These are phyloP conservation scores for Candida lessepsii DNA, from an alignment of 805 yeast species.

Conservation along the genomic window DNA sequence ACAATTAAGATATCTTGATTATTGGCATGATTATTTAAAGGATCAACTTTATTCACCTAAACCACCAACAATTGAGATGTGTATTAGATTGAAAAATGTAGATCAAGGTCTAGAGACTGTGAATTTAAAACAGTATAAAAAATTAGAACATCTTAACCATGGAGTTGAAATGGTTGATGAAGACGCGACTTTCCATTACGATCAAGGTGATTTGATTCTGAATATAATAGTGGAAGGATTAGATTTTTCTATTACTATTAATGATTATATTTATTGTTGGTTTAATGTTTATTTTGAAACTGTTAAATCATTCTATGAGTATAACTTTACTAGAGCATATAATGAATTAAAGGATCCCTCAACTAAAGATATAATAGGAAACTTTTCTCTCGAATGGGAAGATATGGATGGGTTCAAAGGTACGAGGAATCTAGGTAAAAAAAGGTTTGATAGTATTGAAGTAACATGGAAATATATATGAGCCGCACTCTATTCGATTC, in stretches of 20 bases:
- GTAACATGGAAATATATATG: slow-evolving; percentile 30
- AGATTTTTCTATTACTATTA: slow-evolving; percentile 19
- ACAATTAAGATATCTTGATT: slow-evolving; percentile 65
- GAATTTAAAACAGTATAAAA: background rate
- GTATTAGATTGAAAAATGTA: background rate
- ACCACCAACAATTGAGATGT: background rate
- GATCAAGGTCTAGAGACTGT: background rate
- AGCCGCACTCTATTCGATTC: background rate
- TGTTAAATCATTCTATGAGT: background rate
- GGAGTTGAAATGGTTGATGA: slow-evolving; percentile 4
- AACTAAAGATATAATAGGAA: background rate
- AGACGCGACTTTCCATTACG: background rate
- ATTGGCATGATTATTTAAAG: slow-evolving; percentile 29
- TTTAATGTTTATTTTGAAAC: slow-evolving; percentile 19
- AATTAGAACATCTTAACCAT: background rate
- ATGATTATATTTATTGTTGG: slow-evolving; percentile 28
- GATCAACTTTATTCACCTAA: background rate
- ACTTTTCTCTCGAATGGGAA: slow-evolving; percentile 20
- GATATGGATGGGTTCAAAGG: slow-evolving; percentile 72
- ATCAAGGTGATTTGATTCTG: background rate
- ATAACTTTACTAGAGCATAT: background rate
- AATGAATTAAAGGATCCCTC: background rate
- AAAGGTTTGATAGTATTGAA: slow-evolving; percentile 50
- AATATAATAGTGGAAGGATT: background rate
- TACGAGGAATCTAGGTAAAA: slow-evolving; percentile 49